Conservation (phyloP, 129 eudicot genomes). For the Sambucus nigra region DNA sequence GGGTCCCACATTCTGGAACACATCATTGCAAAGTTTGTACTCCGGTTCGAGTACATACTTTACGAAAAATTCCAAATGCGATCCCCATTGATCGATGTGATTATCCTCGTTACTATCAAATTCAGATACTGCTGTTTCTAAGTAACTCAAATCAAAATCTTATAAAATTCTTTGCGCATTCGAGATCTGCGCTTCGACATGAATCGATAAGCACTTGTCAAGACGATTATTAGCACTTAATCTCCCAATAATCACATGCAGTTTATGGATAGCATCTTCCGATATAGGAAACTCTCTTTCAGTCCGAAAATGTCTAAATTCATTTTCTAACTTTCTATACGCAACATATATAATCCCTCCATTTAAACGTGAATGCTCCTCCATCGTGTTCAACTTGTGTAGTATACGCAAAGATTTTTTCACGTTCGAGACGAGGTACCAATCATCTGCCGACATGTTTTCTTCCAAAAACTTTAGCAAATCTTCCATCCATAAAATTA, state of each 20-base stretch:
- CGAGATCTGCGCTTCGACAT: slow-evolving; percentile 34
- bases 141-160: slow-evolving; percentile 43
- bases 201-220: slow-evolving; percentile 38
- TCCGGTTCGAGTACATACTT: slow-evolving; percentile 51
- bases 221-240: slow-evolving; percentile 34
- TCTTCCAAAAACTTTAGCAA: slow-evolving; percentile 24
- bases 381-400: slow-evolving; percentile 29
- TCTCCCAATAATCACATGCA: slow-evolving; percentile 43
- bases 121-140: slow-evolving; percentile 44
- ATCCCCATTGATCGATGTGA: slow-evolving; percentile 54
- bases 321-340: slow-evolving; percentile 30
- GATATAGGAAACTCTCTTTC: slow-evolving; percentile 23
- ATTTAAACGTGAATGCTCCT: slow-evolving; percentile 23
- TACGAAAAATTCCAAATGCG: slow-evolving; percentile 59
- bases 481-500: slow-evolving; percentile 56
- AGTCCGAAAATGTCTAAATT: slow-evolving; percentile 32
- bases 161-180: slow-evolving; percentile 34
- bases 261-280: slow-evolving; percentile 25
- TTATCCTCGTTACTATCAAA: slow-evolving; percentile 32
- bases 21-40: slow-evolving; percentile 37
- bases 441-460: slow-evolving; percentile 14
- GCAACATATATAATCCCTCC: slow-evolving; percentile 46
- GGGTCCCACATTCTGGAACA: slow-evolving; percentile 24
- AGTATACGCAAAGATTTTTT: slow-evolving; percentile 34
- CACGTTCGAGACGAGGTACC: slow-evolving; percentile 19